These are phyloP conservation scores for Eucalyptus erythrocorys DNA, from an alignment of 345 rosid genomes.

Conservation along the genomic window DNA sequence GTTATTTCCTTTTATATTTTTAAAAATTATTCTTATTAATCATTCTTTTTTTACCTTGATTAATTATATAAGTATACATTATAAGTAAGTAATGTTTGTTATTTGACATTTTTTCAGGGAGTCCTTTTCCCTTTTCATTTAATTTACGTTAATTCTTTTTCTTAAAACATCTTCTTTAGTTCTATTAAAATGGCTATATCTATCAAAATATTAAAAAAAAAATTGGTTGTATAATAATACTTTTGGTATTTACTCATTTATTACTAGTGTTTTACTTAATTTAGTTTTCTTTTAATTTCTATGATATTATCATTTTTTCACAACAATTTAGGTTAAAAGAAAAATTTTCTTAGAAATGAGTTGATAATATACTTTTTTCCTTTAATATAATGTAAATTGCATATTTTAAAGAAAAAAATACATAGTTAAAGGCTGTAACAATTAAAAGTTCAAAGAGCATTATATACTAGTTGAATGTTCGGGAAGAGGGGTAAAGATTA, in stretches of 20 bases:
- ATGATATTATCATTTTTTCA: not conserved
- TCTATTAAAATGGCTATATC: not conserved
- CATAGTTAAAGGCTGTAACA: not conserved
- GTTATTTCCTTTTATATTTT: not conserved
- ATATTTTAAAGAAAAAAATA: not conserved
- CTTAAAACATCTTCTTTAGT: not conserved
- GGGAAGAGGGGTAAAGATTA: not conserved
- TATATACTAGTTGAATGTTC: not conserved
- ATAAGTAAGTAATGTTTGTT: not conserved
- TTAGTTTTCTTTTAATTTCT: not conserved
- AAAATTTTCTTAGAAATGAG: not conserved
- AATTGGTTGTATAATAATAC: not conserved
- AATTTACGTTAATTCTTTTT: not conserved
- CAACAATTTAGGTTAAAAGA: not conserved
- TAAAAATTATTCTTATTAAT: not conserved
- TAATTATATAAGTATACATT: not conserved
- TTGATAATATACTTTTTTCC: not conserved
- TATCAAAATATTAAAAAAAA: not conserved
- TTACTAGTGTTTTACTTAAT: not conserved
- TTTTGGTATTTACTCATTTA: not conserved
- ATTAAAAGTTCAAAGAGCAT: not conserved
- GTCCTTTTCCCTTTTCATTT: not conserved
- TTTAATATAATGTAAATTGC: not conserved
- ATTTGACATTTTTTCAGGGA: not conserved
- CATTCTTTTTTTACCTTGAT: not conserved